Percentiles rank a stretch among this genome's conserved stretches.
Conservation (phyloP, 2,329 filamentous ascomycete genomes). For the Cytospora leucostoma region DNA sequence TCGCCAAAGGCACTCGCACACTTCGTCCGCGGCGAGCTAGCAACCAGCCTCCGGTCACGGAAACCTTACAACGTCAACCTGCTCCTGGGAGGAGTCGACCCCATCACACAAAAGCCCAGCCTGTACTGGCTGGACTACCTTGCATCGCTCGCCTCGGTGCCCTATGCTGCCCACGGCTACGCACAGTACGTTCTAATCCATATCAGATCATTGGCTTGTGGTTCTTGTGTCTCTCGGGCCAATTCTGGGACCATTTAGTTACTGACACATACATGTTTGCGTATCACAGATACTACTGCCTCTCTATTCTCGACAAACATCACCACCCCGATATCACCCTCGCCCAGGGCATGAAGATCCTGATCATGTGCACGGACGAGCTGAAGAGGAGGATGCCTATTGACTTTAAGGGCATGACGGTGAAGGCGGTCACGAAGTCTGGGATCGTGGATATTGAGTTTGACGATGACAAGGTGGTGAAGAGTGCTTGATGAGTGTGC, state of each 20-base stretch:
- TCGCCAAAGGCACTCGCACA: constrained; percentile 85
- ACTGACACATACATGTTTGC: constrained; percentile 30
- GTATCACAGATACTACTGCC: constrained; percentile 80
- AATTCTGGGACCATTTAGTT: background rate
- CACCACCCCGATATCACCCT: constrained; percentile 92
- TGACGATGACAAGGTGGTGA: constrained; percentile 75
- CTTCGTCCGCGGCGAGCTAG: constrained; percentile 93
- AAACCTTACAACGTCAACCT: constrained; percentile 98
- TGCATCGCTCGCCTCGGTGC: constrained; percentile 81
- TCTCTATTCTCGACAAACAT: constrained; percentile 97
- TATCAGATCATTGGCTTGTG: background rate
- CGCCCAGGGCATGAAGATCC: constrained; percentile 86
- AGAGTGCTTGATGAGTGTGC: constrained; percentile 51
- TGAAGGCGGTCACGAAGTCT: constrained; percentile 95
- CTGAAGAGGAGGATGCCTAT: constrained; percentile 95
- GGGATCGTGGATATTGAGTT: constrained; percentile 84
- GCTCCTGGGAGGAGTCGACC: constrained; percentile 89
- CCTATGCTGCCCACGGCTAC: constrained; percentile 97
- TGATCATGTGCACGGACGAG: constrained; percentile 95
- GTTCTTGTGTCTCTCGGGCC: no score
- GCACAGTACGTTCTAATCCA: constrained; percentile 69
- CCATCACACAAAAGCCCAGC: constrained; percentile 85
- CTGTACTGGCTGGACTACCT: constrained; percentile 98
- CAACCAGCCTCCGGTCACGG: constrained; percentile 83
- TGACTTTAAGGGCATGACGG: constrained; percentile 95